Evolutionary conservation across 2,329 filamentous ascomycete species (phyloP).

Genomic region (Amphichorda felina): DNA sequence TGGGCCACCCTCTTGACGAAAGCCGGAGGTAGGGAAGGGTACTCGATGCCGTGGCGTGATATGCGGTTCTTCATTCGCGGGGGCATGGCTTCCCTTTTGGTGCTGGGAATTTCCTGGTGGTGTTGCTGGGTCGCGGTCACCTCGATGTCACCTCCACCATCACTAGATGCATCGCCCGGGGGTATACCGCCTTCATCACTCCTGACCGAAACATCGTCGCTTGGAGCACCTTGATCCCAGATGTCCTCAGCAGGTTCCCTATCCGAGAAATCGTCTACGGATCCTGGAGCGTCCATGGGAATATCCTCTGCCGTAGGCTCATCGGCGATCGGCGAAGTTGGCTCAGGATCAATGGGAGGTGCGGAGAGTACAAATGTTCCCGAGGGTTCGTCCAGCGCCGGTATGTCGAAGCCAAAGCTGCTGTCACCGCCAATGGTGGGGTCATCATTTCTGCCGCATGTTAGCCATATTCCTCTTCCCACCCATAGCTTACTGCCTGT

Average conservation of each 20-base stretch:
- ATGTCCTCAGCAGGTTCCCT: neutral
- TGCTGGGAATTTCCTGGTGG: slow-evolving; percentile 3
- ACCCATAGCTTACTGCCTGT: neutral
- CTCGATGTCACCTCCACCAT: neutral
- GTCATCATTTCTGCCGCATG: slow-evolving; percentile 25
- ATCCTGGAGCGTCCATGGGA: slow-evolving; percentile 4
- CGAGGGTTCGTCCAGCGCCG: slow-evolving; percentile 32
- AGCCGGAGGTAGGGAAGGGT: slow-evolving; percentile 59
- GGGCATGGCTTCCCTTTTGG: slow-evolving; percentile 2
- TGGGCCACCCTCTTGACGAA: slow-evolving; percentile 66
- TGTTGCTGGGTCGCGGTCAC: neutral
- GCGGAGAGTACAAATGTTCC: slow-evolving; percentile 38
- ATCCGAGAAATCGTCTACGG: neutral
- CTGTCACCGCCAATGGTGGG: slow-evolving; percentile 30
- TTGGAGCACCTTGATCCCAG: slow-evolving; percentile 2
- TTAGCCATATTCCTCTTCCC: neutral
- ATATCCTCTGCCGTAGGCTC: slow-evolving; percentile 9
- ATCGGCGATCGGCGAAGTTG: slow-evolving; percentile 13
- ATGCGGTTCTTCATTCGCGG: slow-evolving; percentile 27
- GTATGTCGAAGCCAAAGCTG: slow-evolving; percentile 38
- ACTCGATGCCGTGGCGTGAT: slow-evolving; percentile 63
- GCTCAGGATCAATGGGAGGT: slow-evolving; percentile 14
- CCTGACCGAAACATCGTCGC: slow-evolving; percentile 1
- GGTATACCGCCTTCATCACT: slow-evolving; percentile 3
- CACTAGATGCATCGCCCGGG: neutral